A percentile compares a stretch with the other conserved stretches of the same genome.
phyloP scores from a whole-genome alignment of 169 alveolate species.

The Babesia ovata region DNA sequence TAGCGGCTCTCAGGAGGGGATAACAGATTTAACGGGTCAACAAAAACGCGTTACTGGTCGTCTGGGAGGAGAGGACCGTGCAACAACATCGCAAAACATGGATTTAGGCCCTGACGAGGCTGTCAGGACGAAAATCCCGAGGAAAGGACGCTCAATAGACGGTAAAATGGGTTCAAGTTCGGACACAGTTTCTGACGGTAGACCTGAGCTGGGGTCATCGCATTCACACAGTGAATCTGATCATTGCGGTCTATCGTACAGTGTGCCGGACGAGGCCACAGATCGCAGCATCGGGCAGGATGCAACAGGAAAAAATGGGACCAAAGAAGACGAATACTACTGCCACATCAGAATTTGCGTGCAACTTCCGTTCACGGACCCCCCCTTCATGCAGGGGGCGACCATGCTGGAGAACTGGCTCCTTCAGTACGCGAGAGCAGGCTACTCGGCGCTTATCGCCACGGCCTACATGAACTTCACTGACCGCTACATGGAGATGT shows the following conservation, averaged over 20 bases:
- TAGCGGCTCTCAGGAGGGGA: not conserved
- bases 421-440: constrained; percentile 46
- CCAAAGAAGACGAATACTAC: not conserved
- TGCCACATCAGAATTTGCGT: constrained; percentile 45
- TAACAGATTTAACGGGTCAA: not conserved
- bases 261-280: not conserved
- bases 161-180: not conserved
- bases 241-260: not conserved
- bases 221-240: not conserved
- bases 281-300: not conserved
- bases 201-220: not conserved
- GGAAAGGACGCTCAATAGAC: not conserved
- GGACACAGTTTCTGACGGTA: not conserved
- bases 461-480: constrained; percentile 80
- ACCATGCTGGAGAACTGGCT: constrained; percentile 65
- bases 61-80: not conserved
- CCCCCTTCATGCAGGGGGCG: constrained; percentile 77
- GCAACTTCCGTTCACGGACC: constrained; percentile 74
- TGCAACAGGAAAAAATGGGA: not conserved
- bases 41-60: too few relatives aligned
- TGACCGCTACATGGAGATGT: constrained; percentile 54
- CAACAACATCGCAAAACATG: not conserved
- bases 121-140: not conserved
- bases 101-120: not conserved
- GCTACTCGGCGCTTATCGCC: constrained; percentile 72